Percentiles rank a stretch among this genome's conserved stretches.
Evolutionary conservation across 495 filamentous ascomycete species (phyloP).

Genomic region (Extremus antarcticus): DNA sequence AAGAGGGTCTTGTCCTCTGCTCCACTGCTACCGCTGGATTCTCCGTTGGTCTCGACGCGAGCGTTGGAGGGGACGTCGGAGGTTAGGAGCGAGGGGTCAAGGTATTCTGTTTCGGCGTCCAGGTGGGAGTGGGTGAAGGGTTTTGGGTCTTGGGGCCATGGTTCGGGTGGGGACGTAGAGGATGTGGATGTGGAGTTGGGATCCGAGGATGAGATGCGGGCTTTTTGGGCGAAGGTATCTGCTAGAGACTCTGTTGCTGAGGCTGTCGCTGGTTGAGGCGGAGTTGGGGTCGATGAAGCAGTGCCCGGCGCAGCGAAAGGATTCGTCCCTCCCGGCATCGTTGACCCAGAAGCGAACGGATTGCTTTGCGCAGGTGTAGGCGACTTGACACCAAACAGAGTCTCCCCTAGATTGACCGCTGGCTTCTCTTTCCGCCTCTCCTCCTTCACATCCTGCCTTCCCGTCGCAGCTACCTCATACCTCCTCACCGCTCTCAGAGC

Average conservation of each 20-base stretch:
- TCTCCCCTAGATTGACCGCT: constrained; percentile 27
- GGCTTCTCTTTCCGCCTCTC: not conserved
- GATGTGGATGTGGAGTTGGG: constrained; percentile 31
- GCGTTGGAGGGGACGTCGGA: constrained; percentile 31
- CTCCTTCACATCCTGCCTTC: constrained; percentile 42
- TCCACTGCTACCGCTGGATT: constrained; percentile 36
- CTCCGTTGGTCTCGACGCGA: constrained; percentile 43
- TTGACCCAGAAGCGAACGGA: constrained; percentile 35
- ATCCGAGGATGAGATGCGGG: constrained; percentile 37
- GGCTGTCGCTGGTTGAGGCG: no score
- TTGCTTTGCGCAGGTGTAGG: constrained; percentile 20
- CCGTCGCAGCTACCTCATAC: constrained; percentile 58
- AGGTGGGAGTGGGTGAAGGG: constrained; percentile 71
- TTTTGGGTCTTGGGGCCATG: constrained; percentile 55
- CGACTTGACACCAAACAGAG: constrained; percentile 39
- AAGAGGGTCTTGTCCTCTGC: constrained; percentile 74
- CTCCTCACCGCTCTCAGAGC: constrained; percentile 46
- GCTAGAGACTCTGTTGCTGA: constrained; percentile 38
- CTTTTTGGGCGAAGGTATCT: constrained; percentile 64
- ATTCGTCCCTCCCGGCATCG: not conserved
- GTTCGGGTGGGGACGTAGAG: constrained; percentile 16
- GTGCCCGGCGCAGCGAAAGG: not conserved
- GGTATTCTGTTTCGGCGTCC: constrained; percentile 85
- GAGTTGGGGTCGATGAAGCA: no score
- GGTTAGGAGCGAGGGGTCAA: constrained; percentile 40